phyloP scores from a whole-genome alignment of 495 filamentous ascomycete species.

The Cercophora sp. region DNA sequence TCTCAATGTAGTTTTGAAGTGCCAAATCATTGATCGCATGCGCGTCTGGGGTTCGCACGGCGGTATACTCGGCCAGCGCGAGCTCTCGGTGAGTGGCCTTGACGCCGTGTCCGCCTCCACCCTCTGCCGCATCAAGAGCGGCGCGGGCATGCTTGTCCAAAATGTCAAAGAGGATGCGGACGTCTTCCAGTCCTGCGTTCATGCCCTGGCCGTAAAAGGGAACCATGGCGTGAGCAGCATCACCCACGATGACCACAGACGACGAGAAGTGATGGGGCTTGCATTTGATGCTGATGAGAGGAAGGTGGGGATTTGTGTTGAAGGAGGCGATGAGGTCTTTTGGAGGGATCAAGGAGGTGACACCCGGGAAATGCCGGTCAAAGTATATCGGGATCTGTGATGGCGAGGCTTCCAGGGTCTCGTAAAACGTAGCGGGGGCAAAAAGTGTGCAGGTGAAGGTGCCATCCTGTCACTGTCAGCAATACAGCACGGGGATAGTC shows the following conservation, averaged over 20 bases:
- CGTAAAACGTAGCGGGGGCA: constrained; percentile 60
- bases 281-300: constrained; percentile 89
- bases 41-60: constrained; percentile 68
- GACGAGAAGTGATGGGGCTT: constrained; percentile 74
- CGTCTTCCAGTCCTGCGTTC: constrained; percentile 82
- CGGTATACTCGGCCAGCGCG: constrained; percentile 72
- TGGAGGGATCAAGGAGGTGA: constrained; percentile 73
- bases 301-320: constrained; percentile 75
- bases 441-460: constrained; percentile 97
- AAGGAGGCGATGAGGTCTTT: constrained; percentile 68
- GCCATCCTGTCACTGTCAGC: constrained; percentile 54
- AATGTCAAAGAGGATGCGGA: constrained; percentile 70
- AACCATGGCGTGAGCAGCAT: constrained; percentile 96
- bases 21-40: constrained; percentile 91
- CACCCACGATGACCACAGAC: constrained; percentile 82
- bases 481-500: neutral
- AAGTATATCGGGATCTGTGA: constrained; percentile 65
- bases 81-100: constrained; percentile 38
- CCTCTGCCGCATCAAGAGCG: constrained; percentile 22
- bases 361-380: constrained; percentile 74
- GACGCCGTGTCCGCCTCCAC: constrained; percentile 9
- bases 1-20: constrained; percentile 86
- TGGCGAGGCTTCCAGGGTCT: constrained; percentile 53
- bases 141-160: constrained; percentile 58
- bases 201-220: constrained; percentile 92